These are phyloP conservation scores for Penicillium turbatum DNA, from an alignment of 495 filamentous ascomycete species.

Conservation along the genomic window DNA sequence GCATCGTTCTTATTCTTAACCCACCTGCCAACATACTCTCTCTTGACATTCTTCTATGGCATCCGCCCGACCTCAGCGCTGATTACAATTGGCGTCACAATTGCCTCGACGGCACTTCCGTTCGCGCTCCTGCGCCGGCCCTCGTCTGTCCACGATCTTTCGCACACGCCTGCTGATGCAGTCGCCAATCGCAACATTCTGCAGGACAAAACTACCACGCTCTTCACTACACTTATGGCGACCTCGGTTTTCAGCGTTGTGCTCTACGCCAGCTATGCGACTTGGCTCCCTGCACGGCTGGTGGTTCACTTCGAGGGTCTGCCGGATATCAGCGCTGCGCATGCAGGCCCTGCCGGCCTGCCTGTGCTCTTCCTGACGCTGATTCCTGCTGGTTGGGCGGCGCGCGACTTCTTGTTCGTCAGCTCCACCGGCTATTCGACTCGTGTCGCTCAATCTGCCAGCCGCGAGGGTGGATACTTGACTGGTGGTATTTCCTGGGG, in stretches of 20 bases:
- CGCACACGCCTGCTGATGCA: conserved; percentile 33
- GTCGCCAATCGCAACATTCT: conserved; percentile 67
- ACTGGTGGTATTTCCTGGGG: conserved; percentile 54
- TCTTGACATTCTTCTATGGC: conserved; percentile 70
- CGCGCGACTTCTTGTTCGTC: conserved; percentile 69
- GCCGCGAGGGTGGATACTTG: conserved; percentile 55
- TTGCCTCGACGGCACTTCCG: conserved; percentile 62
- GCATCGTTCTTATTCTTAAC: conserved; percentile 62
- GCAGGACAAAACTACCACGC: conserved; percentile 56
- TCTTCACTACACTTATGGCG: conserved; percentile 60
- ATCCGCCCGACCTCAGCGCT: conserved; percentile 55
- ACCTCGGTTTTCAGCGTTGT: conserved; percentile 63
- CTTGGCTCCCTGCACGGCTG: conserved; percentile 62
- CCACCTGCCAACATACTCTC: conserved; percentile 64
- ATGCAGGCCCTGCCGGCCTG: conserved; percentile 50
- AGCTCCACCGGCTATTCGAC: conserved; percentile 52
- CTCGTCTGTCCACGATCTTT: conserved; percentile 56
- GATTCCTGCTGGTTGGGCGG: conserved; percentile 63
- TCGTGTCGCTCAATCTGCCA: conserved; percentile 48
- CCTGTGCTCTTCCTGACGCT: conserved; percentile 48
- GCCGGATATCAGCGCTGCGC: conserved; percentile 57
- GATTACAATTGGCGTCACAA: conserved; percentile 56
- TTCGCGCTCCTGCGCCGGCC: conserved; percentile 65
- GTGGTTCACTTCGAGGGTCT: conserved; percentile 67
- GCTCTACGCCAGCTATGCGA: conserved; percentile 58